These are phyloP conservation scores for Pneumocystis oryctolagi DNA, from an alignment of 1,139 yeast species.

Conservation along the genomic window DNA sequence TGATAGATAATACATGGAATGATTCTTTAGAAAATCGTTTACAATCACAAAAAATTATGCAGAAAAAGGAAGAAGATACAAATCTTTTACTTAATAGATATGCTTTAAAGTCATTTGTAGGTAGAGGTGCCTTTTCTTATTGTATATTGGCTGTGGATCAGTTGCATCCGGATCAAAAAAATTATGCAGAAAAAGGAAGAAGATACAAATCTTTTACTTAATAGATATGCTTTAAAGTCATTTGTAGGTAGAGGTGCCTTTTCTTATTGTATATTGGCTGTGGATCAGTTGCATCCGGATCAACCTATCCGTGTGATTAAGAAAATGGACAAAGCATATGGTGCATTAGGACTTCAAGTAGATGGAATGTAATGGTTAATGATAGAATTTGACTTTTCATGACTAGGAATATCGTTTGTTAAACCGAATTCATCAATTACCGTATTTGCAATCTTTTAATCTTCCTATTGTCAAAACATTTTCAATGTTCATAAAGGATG, in stretches of 20 bases:
- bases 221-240: background rate
- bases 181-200: background rate
- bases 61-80: background rate
- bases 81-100: background rate
- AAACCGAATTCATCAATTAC: background rate
- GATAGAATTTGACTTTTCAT: background rate
- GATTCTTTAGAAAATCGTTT: background rate
- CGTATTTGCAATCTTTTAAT: background rate
- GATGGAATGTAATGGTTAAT: background rate
- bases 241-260: background rate
- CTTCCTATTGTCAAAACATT: background rate
- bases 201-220: background rate
- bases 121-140: background rate
- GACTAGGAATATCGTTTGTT: constrained; percentile 1
- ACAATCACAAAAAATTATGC: background rate
- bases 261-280: background rate
- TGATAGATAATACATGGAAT: background rate
- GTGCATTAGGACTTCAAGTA: background rate
- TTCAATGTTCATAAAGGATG: background rate
- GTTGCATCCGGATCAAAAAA: background rate
- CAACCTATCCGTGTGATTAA: constrained; percentile 1
- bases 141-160: background rate
- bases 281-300: background rate
- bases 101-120: background rate
- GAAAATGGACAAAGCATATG: background rate